Conservation (phyloP, 768 basidiomycete genomes). For the Epithele typhae region DNA sequence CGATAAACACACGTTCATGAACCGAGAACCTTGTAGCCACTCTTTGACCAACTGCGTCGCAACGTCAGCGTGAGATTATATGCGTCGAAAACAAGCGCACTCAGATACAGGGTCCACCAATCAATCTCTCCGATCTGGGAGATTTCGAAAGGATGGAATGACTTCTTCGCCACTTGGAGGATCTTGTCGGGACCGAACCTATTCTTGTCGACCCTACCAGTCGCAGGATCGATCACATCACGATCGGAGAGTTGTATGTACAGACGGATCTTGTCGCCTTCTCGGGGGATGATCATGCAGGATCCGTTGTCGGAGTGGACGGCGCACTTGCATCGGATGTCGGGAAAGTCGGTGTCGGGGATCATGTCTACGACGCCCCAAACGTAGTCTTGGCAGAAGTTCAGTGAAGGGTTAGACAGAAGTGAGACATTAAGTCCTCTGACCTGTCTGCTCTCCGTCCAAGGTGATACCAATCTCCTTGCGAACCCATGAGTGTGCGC, state of each 20-base stretch:
- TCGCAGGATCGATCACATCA: slow-evolving; percentile 29
- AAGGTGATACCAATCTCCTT: slow-evolving; percentile 60
- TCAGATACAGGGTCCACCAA: slow-evolving; percentile 51
- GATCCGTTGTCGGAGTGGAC: slow-evolving; percentile 51
- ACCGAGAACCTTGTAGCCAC: slow-evolving; percentile 48
- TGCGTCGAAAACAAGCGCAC: slow-evolving; percentile 26
- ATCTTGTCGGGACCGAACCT: slow-evolving; percentile 35
- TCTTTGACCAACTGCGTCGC: slow-evolving; percentile 45
- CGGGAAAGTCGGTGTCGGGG: slow-evolving; percentile 51
- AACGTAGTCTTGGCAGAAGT: slow-evolving; percentile 46
- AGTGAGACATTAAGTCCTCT: slow-evolving; percentile 20
- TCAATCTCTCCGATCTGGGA: slow-evolving; percentile 29
- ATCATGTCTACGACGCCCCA: slow-evolving; percentile 77
- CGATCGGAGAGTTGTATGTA: slow-evolving; percentile 50
- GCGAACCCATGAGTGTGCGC: slow-evolving; percentile 83
- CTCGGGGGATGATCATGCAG: slow-evolving; percentile 51
- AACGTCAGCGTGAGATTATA: not conserved
- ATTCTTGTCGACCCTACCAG: slow-evolving; percentile 38
- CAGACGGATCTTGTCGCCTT: slow-evolving; percentile 42
- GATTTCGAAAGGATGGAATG: slow-evolving; percentile 37
- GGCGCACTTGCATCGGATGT: slow-evolving; percentile 44
- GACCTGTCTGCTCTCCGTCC: slow-evolving; percentile 69
- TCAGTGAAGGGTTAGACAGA: no score
- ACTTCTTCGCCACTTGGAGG: slow-evolving; percentile 38
- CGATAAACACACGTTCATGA: slow-evolving; percentile 49